Conservation (phyloP, 2,329 filamentous ascomycete genomes). For the Alternaria rosae region DNA sequence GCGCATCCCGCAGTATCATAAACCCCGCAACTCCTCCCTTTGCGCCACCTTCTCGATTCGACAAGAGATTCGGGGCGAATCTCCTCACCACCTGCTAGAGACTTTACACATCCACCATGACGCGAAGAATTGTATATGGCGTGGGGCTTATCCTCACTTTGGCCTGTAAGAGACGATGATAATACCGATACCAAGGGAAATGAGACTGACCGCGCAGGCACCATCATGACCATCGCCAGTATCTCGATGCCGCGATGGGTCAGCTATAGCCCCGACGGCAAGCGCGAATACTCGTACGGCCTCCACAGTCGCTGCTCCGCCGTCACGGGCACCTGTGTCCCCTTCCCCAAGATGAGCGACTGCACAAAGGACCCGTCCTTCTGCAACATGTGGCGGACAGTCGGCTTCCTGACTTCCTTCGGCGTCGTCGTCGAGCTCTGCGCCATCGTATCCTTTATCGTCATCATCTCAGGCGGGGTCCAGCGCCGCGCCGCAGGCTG, state of each 20-base stretch:
- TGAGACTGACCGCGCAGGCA: constrained; percentile 59
- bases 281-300: constrained; percentile 65
- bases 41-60: constrained; percentile 9
- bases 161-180: constrained; percentile 43
- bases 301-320: constrained; percentile 83
- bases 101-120: constrained; percentile 48
- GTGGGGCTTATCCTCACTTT: constrained; percentile 57
- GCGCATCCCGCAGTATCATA: constrained; percentile 3
- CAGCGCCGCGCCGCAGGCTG: constrained; percentile 82
- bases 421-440: constrained; percentile 82
- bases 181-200: neutral
- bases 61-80: neutral
- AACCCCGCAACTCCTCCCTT: constrained; percentile 10
- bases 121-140: constrained; percentile 58
- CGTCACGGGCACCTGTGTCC: constrained; percentile 67
- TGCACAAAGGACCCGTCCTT: constrained; percentile 76
- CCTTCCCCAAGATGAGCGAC: constrained; percentile 72
- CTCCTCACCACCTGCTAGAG: neutral
- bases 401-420: constrained; percentile 88
- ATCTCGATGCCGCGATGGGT: constrained; percentile 77
- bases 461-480: constrained; percentile 80
- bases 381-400: constrained; percentile 89
- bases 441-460: constrained; percentile 77
- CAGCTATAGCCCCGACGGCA: constrained; percentile 60
- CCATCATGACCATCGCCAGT: constrained; percentile 73